phyloP scores from a whole-genome alignment of 441 rosid genomes.

The Gossypium davidsonii region DNA sequence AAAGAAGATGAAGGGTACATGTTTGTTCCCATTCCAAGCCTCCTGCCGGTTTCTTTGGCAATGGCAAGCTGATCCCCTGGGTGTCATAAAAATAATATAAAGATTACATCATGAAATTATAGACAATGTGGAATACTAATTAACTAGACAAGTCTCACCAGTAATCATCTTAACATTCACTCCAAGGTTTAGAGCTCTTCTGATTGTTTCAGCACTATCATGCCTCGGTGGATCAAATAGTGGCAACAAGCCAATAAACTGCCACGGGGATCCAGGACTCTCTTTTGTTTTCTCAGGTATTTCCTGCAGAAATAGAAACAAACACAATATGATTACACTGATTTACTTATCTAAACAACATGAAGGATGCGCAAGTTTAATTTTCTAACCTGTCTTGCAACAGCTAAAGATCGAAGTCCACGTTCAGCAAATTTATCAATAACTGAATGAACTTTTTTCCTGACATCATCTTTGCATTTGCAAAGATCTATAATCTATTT shows the following conservation, averaged over 20 bases:
- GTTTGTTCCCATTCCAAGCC: constrained; percentile 93
- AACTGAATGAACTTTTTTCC: constrained; percentile 56
- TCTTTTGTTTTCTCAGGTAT: constrained; percentile 75
- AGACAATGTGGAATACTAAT: background rate
- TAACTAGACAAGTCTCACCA: constrained; percentile 33
- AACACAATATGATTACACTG: background rate
- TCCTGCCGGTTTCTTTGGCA: constrained; percentile 80
- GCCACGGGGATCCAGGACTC: constrained; percentile 70
- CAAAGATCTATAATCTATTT: constrained; percentile 58
- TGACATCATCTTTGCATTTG: constrained; percentile 64
- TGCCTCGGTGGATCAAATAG: constrained; percentile 93
- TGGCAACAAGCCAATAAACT: constrained; percentile 66
- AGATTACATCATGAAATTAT: background rate
- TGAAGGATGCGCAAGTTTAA: background rate
- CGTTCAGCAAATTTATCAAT: constrained; percentile 87
- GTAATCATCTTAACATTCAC: constrained; percentile 92
- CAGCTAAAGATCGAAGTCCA: constrained; percentile 78
- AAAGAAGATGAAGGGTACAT: constrained; percentile 86
- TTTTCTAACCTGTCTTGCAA: constrained; percentile 68
- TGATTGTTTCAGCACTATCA: constrained; percentile 86
- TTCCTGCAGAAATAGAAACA: constrained; percentile 37
- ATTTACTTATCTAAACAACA: background rate
- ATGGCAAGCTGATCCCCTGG: constrained; percentile 91
- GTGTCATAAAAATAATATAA: constrained; percentile 10
- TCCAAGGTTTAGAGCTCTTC: constrained; percentile 82